A percentile compares a stretch with the other conserved stretches of the same genome.
phyloP scores from a whole-genome alignment of 2,329 filamentous ascomycete species.

The Aspergillus latus region DNA sequence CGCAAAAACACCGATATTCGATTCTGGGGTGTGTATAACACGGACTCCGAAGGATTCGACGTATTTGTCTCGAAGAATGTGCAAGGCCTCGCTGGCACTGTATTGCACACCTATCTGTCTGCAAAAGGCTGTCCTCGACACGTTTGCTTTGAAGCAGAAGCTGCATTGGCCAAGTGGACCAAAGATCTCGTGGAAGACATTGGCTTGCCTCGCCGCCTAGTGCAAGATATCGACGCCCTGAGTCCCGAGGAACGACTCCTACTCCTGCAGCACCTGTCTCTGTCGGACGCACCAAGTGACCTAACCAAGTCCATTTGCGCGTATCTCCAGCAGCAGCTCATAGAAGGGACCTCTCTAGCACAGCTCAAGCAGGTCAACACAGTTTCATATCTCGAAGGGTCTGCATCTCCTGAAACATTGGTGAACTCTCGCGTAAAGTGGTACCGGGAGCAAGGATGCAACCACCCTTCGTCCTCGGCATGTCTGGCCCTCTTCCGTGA shows the following conservation, averaged over 20 bases:
- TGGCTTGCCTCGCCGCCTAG: constrained; percentile 39
- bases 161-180: constrained; percentile 38
- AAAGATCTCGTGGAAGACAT: constrained; percentile 30
- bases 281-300: constrained; percentile 30
- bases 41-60: constrained; percentile 35
- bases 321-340: constrained; percentile 35
- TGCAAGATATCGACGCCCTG: constrained; percentile 44
- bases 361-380: constrained; percentile 44
- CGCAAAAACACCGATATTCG: constrained; percentile 37
- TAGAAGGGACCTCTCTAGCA: constrained; percentile 39
- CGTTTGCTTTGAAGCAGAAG: constrained; percentile 43
- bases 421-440: constrained; percentile 43
- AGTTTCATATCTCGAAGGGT: constrained; percentile 43
- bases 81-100: constrained; percentile 43
- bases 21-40: constrained; percentile 45
- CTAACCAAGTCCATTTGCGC: constrained; percentile 33
- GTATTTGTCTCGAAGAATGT: constrained; percentile 48
- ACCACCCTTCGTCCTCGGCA: constrained; percentile 33
- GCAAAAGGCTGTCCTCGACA: constrained; percentile 41
- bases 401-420: constrained; percentile 36
- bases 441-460: constrained; percentile 43
- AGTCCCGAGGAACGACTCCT: constrained; percentile 45
- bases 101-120: constrained; percentile 50
- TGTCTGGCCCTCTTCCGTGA: constrained; percentile 43
- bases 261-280: constrained; percentile 39